phyloP scores from a whole-genome alignment of 2,329 filamentous ascomycete genomes.

The Phyllosticta citrichinensis region DNA sequence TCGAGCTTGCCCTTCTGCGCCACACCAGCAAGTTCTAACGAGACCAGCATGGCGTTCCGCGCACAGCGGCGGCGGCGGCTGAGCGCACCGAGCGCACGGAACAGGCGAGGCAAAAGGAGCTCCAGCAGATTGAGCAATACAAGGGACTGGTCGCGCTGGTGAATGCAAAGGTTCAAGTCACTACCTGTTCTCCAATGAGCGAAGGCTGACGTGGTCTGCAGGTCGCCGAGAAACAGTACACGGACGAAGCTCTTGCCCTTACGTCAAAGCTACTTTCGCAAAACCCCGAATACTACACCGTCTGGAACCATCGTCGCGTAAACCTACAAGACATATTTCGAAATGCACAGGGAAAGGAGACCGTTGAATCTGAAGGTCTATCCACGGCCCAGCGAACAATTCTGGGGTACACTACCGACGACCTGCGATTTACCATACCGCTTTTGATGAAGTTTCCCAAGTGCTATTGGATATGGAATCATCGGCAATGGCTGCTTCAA shows the following conservation, averaged over 20 bases:
- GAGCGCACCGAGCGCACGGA: constrained; percentile 47
- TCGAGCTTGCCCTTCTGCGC: constrained; percentile 11
- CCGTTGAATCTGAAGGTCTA: constrained; percentile 26
- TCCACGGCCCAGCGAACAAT: constrained; percentile 14
- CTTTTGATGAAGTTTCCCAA: constrained; percentile 81
- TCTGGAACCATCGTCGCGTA: constrained; percentile 80
- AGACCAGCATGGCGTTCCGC: constrained; percentile 71
- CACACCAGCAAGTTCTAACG: constrained; percentile 1
- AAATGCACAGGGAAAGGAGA: constrained; percentile 18
- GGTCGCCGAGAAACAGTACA: constrained; percentile 39
- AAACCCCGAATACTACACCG: constrained; percentile 83
- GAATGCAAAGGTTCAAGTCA: constrained; percentile 47
- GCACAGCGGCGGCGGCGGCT: constrained; percentile 39
- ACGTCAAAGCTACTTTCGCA: constrained; percentile 63
- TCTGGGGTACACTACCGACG: constrained; percentile 53
- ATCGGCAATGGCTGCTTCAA: constrained; percentile 74
- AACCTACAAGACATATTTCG: constrained; percentile 53
- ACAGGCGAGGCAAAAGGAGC: constrained; percentile 60
- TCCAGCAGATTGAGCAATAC: constrained; percentile 67
- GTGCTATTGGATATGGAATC: constrained; percentile 99
- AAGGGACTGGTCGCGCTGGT: constrained; percentile 59
- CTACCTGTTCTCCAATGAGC: not conserved
- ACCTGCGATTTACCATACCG: constrained; percentile 74
- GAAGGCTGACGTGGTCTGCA: constrained; percentile 14
- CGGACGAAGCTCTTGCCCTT: constrained; percentile 50